Evolutionary conservation across 179 eudicot genomes (phyloP), one percentile per base, ranked within the genome.

Genomic region (Gypsophila paniculata): DNA sequence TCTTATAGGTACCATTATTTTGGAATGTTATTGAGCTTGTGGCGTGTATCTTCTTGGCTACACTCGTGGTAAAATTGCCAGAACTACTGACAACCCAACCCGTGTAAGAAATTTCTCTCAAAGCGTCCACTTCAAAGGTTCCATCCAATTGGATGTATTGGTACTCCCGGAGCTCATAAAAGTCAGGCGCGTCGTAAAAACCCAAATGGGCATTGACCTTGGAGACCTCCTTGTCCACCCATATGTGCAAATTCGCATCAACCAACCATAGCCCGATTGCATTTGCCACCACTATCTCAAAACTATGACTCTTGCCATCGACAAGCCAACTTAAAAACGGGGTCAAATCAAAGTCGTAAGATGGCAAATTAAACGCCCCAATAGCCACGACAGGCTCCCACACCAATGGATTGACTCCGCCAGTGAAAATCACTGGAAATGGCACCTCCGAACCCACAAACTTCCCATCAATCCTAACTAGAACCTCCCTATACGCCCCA

Each of bases 301-400:
- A 74, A 1, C 1, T 65, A 72, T 93, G 98, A 75, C 13, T 19
- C 25, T 86, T 74, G n/a, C 87, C 81, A 80, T 93, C 98, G 77
- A 87, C 72, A 54, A 93, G 74, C 29, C 68, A 34, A 18, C 88
- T 86, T 57, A 93, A 44, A 76, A 82, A 86, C 5, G 98, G 93
- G 0, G 97, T 89, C 69, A 93, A 76, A 60, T 93, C 96, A 18
- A 91, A 58, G 70, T 93, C 91, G 49, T 93, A 89, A 0, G 96
- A 82, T 44, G 98, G 98, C 38, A 93, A 71, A 81, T 89, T 72
- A 55, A 93, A 93, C 2, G 97, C 97, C 51, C 97, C 96, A 49
- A 93, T 91, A 0, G 84, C 79, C 1, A 93, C 98, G 23, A 93
- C 79, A 0, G 98, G 98, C 66, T 89, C 88, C 98, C 98, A 93